These are phyloP conservation scores for Penicillium paneum DNA, from an alignment of 2,329 filamentous ascomycete genomes.

Conservation along the genomic window DNA sequence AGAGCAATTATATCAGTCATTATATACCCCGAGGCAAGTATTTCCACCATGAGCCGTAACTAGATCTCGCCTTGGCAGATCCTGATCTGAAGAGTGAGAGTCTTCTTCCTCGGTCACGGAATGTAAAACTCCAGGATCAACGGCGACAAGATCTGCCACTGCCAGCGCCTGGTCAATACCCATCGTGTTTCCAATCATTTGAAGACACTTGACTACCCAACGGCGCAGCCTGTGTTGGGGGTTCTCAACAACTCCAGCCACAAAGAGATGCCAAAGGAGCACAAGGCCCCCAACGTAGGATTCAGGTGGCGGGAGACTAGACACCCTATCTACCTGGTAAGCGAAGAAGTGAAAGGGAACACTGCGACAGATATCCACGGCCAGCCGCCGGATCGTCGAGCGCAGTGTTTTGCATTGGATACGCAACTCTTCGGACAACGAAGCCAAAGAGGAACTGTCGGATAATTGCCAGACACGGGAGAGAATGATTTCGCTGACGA, in stretches of 20 bases:
- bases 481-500: conserved; percentile 51
- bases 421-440: conserved; percentile 30
- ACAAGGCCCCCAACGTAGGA: conserved; percentile 34
- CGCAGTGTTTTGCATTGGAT: conserved; percentile 31
- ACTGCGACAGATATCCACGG: conserved; percentile 38
- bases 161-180: conserved; percentile 41
- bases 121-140: conserved; percentile 27
- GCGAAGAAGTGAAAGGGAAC: conserved; percentile 37
- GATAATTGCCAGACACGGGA: conserved; percentile 28
- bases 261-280: conserved; percentile 39
- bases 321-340: conserved; percentile 12
- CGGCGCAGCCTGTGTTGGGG: conserved; percentile 25
- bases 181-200: conserved; percentile 34
- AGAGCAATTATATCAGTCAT: neutral
- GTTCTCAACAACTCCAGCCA: conserved; percentile 35
- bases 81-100: neutral
- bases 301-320: conserved; percentile 22
- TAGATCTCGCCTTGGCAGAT: neutral
- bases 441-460: conserved; percentile 16
- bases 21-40: neutral
- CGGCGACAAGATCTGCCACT: conserved; percentile 32
- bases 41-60: neutral
- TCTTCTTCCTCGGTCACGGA: conserved; percentile 20
- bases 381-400: conserved; percentile 27
- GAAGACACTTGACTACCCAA: conserved; percentile 34